Evolutionary conservation across 2,329 filamentous ascomycete species (phyloP).

Genomic region (Monosporascus sp.): DNA sequence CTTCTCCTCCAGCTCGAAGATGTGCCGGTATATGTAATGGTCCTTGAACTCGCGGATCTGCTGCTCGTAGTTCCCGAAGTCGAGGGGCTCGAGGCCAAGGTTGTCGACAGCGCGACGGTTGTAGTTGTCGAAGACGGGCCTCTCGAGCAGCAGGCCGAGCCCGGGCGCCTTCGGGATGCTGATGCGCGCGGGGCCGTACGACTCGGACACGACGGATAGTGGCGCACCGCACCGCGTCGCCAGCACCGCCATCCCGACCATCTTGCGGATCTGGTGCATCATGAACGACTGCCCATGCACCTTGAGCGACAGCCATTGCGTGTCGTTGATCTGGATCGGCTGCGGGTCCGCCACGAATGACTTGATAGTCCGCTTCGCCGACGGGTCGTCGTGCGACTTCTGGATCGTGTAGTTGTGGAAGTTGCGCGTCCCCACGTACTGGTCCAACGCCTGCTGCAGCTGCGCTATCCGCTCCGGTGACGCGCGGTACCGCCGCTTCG

Average conservation of each 20-base stretch:
- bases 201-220: conserved; percentile 64
- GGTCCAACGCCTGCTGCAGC: conserved; percentile 68
- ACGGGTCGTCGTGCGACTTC: conserved; percentile 75
- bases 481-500: conserved; percentile 82
- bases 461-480: conserved; percentile 64
- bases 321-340: conserved; percentile 82
- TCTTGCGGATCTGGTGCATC: conserved; percentile 99
- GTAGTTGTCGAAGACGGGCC: conserved; percentile 87
- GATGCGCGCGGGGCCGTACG: conserved; percentile 67
- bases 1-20: conserved; percentile 84
- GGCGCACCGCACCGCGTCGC: conserved; percentile 80
- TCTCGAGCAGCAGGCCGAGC: conserved; percentile 79
- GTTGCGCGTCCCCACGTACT: conserved; percentile 80
- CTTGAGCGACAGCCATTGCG: conserved; percentile 92
- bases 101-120: conserved; percentile 66
- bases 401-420: conserved; percentile 98
- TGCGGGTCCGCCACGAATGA: conserved; percentile 74
- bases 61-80: conserved; percentile 72
- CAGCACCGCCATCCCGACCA: conserved; percentile 89
- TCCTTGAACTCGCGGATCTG: conserved; percentile 88
- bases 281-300: conserved; percentile 98
- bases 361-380: conserved; percentile 85
- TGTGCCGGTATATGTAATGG: conserved; percentile 82
- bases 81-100: conserved; percentile 62
- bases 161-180: conserved; percentile 93